Conservation (phyloP, 106 monocot species). For the Dactylorhiza incarnata region DNA sequence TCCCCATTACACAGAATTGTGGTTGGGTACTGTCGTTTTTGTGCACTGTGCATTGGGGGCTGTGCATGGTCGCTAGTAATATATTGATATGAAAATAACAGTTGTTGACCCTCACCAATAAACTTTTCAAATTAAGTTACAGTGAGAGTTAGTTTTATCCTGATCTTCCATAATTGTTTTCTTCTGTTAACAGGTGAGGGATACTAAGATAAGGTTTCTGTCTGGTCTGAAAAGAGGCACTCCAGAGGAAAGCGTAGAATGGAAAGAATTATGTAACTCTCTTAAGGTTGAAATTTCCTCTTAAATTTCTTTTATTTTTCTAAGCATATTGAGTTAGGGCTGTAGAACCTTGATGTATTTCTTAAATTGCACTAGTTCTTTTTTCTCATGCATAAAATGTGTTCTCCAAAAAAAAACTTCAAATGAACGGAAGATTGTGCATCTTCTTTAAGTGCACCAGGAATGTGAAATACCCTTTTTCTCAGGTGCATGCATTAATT, state of each 20-base stretch:
- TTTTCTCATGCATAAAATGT: background rate
- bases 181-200: constrained; percentile 49
- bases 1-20: too few species aligned
- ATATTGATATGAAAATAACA: too few species aligned
- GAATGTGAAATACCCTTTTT: background rate
- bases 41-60: too few species aligned
- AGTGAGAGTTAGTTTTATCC: background rate
- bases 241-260: constrained; percentile 57
- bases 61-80: too few species aligned
- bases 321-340: too few species aligned
- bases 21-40: too few species aligned
- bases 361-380: background rate
- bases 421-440: background rate
- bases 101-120: too few species aligned
- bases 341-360: background rate
- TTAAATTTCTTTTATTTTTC: background rate
- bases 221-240: constrained; percentile 48
- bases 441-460: background rate
- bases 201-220: constrained; percentile 77
- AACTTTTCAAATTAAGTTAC: background rate
- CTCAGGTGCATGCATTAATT: background rate
- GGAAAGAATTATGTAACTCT: constrained; percentile 53
- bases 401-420: background rate
- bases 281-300: constrained; percentile 52
- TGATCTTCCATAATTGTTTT: background rate